Evolutionary conservation across 1,284 basidiomycete genomes (phyloP).

Genomic region (Trichosporon ovoides): DNA sequence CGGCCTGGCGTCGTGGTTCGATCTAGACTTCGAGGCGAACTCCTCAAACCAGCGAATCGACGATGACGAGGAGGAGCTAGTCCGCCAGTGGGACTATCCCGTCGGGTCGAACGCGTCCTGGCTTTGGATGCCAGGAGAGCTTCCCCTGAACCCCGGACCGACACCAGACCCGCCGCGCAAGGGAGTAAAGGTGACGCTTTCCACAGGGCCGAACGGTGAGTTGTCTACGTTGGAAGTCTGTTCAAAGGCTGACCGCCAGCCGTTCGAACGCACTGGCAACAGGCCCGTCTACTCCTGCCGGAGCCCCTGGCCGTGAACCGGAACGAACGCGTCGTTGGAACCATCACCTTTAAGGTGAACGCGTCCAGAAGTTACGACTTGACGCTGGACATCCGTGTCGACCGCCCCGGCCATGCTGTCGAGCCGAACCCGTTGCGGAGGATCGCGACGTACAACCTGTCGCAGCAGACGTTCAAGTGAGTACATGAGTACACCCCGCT

Average conservation of each 20-base stretch:
- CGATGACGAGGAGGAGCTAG: constrained; percentile 12
- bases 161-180: constrained; percentile 37
- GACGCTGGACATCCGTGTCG: constrained; percentile 36
- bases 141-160: constrained; percentile 41
- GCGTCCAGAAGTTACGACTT: constrained; percentile 46
- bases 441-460: constrained; percentile 37
- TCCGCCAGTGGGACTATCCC: constrained; percentile 31
- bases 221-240: not conserved
- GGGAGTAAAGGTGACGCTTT: constrained; percentile 41
- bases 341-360: constrained; percentile 39
- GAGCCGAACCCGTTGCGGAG: constrained; percentile 35
- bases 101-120: constrained; percentile 25
- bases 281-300: constrained; percentile 41
- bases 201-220: constrained; percentile 45
- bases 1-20: constrained; percentile 49
- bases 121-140: constrained; percentile 38
- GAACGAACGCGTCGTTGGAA: constrained; percentile 39
- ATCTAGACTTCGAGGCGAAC: constrained; percentile 41
- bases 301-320: constrained; percentile 50
- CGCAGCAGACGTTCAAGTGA: constrained; percentile 48
- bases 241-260: constrained; percentile 23
- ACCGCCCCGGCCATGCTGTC: constrained; percentile 25
- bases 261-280: constrained; percentile 48
- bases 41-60: constrained; percentile 6
- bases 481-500: constrained; percentile 14